Percentiles rank a stretch among this genome's conserved stretches.
phyloP scores from a whole-genome alignment of 495 filamentous ascomycete genomes.

The Stereocaulon alpinum region DNA sequence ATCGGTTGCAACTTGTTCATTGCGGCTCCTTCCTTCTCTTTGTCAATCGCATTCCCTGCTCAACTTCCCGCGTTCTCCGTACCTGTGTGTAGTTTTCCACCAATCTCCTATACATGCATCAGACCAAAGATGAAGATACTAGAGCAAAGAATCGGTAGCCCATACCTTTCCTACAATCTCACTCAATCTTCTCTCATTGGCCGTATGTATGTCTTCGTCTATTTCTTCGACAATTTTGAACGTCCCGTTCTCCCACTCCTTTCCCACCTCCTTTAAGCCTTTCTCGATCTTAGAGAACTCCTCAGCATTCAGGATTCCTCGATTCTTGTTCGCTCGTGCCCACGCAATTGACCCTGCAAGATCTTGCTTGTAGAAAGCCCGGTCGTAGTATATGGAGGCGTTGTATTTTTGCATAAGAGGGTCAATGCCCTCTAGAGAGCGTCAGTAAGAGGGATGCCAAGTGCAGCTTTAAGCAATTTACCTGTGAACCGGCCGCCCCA shows the following conservation, averaged over 20 bases:
- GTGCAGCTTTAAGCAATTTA: background rate
- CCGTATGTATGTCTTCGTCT: constrained; percentile 82
- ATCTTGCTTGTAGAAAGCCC: constrained; percentile 70
- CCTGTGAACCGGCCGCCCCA: constrained; percentile 7
- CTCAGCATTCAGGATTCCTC: constrained; percentile 58
- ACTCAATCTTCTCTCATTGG: constrained; percentile 81
- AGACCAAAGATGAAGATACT: background rate
- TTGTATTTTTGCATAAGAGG: constrained; percentile 10
- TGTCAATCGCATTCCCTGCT: background rate
- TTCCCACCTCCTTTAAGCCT: constrained; percentile 58
- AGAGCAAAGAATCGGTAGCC: no score
- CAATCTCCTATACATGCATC: constrained; percentile 42
- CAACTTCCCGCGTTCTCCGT: constrained; percentile 15
- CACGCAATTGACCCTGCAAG: constrained; percentile 75
- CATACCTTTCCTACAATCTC: constrained; percentile 69
- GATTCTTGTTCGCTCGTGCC: constrained; percentile 72
- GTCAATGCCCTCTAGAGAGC: background rate
- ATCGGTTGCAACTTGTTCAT: constrained; percentile 90
- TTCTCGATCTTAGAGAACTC: constrained; percentile 71
- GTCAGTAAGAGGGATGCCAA: background rate
- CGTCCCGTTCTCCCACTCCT: constrained; percentile 59
- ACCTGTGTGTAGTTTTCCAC: constrained; percentile 89
- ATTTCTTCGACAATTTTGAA: constrained; percentile 52
- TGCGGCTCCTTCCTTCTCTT: constrained; percentile 51
- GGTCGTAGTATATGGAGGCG: constrained; percentile 67